These are phyloP conservation scores for Antitrichia curtipendula DNA, from an alignment of 225 moss, liverwort and hornwort species.

Conservation along the genomic window DNA sequence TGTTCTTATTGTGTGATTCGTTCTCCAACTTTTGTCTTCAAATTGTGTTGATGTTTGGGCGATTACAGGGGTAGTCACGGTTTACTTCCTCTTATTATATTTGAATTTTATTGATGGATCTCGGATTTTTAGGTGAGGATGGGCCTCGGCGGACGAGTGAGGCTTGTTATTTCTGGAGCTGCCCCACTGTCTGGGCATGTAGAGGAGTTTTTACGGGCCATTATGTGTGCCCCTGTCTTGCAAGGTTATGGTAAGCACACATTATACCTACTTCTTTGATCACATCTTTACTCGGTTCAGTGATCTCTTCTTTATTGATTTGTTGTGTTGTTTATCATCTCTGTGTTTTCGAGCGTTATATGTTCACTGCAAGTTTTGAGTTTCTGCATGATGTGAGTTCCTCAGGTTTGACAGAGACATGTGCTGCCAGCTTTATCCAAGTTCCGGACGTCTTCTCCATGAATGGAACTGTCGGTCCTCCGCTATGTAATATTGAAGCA, in stretches of 20 bases:
- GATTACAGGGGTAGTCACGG: not conserved
- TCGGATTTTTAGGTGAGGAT: conserved; percentile 32
- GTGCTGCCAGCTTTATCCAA: conserved; percentile 69
- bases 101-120: not conserved
- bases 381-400: not conserved
- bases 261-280: not conserved
- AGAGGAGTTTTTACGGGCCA: conserved; percentile 58
- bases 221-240: conserved; percentile 58
- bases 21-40: not conserved
- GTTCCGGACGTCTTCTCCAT: conserved; percentile 61
- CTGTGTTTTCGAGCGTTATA: not conserved
- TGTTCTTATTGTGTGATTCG: not conserved
- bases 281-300: not conserved
- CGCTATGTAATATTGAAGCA: conserved; percentile 43
- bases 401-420: conserved; percentile 76
- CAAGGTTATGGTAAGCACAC: conserved; percentile 68
- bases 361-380: not conserved
- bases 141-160: conserved; percentile 64
- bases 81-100: not conserved
- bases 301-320: not conserved
- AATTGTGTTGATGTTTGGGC: not conserved
- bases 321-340: not conserved
- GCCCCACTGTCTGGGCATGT: conserved; percentile 53
- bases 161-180: conserved; percentile 64
- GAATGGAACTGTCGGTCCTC: conserved; percentile 66